Evolutionary conservation across 768 basidiomycete genomes (phyloP).

Genomic region (Boletellus emodensis): DNA sequence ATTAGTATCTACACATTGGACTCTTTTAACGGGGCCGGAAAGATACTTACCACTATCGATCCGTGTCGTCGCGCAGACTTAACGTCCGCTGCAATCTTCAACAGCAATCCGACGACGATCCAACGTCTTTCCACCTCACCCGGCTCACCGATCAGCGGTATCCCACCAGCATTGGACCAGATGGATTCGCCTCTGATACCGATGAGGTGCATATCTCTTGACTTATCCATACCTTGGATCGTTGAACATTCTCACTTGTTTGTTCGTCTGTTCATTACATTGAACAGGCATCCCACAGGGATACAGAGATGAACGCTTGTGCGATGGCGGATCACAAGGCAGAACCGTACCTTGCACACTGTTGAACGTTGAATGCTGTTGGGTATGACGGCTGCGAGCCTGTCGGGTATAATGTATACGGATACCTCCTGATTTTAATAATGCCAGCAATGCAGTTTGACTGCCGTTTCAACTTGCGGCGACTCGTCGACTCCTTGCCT

Average conservation of each 20-base stretch:
- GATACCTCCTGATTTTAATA: too few relatives aligned
- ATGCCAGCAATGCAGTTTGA: too few relatives aligned
- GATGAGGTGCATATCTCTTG: constrained; percentile 4
- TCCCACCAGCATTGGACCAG: background rate
- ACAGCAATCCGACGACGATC: constrained; percentile 24
- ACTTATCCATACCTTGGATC: too few relatives aligned
- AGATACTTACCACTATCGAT: too few relatives aligned
- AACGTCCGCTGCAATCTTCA: constrained; percentile 42
- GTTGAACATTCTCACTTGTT: background rate
- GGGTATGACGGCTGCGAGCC: too few relatives aligned
- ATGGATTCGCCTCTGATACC: too few relatives aligned
- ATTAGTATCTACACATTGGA: too few relatives aligned
- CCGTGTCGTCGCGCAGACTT: constrained; percentile 28
- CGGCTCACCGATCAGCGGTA: constrained; percentile 22
- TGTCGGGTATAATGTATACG: too few relatives aligned
- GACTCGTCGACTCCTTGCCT: too few relatives aligned
- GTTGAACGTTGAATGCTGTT: too few relatives aligned
- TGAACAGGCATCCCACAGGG: background rate
- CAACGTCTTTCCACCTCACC: constrained; percentile 40
- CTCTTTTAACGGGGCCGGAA: too few relatives aligned
- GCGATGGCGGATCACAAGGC: constrained; percentile 9
- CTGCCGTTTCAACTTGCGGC: too few relatives aligned
- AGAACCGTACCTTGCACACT: background rate
- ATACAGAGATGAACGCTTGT: constrained; percentile 7
- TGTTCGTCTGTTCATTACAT: background rate